Percentiles rank a stretch among this genome's conserved stretches.
Evolutionary conservation across 1,139 yeast genomes (phyloP).

Genomic region (Blastobotrys persicus): DNA sequence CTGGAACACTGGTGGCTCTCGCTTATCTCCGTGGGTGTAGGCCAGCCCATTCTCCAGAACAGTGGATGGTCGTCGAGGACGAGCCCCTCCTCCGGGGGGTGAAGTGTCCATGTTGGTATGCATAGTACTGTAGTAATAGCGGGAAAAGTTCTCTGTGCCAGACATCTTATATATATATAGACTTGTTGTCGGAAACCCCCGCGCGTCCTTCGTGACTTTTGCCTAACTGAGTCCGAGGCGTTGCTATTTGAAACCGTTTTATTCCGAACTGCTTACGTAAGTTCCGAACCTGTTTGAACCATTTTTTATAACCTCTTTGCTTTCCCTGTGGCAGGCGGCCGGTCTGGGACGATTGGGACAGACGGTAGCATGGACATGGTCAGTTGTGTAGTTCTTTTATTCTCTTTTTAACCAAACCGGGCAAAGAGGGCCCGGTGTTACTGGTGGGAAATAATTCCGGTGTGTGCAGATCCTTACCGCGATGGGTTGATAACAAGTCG

Average conservation of each 20-base stretch:
- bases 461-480: neutral
- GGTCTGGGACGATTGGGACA: too few species aligned
- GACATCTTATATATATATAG: neutral
- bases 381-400: too few species aligned
- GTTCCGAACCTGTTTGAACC: too few species aligned
- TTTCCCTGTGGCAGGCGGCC: too few species aligned
- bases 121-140: neutral
- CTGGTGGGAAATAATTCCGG: neutral
- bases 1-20: slow-evolving; percentile 23
- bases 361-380: too few species aligned
- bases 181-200: neutral
- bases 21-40: neutral
- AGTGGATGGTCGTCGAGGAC: neutral
- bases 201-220: slow-evolving; percentile 5
- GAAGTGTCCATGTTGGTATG: slow-evolving; percentile 1
- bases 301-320: too few species aligned
- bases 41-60: slow-evolving; percentile 10
- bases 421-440: too few species aligned
- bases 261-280: neutral
- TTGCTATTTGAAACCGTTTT: neutral
- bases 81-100: neutral
- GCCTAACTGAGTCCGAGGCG: neutral
- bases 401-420: too few species aligned
- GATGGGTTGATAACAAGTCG: neutral
- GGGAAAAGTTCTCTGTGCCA: slow-evolving; percentile 1